Percentiles rank a stretch among this genome's conserved stretches.
These are phyloP conservation scores for Thielaviopsis populi DNA, from an alignment of 2,329 filamentous ascomycete species.

Conservation along the genomic window DNA sequence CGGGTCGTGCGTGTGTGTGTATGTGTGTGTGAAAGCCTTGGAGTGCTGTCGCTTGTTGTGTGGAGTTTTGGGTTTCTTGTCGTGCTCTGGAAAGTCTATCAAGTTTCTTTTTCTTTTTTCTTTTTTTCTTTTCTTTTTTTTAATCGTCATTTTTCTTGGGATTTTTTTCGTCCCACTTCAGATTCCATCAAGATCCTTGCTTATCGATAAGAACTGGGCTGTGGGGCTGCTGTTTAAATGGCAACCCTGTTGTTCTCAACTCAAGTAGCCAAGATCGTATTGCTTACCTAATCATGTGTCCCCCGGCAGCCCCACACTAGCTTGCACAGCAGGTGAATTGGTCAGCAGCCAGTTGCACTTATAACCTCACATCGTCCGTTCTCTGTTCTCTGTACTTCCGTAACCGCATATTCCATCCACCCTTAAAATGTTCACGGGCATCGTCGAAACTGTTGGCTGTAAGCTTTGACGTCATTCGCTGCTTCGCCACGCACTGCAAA, in stretches of 20 bases:
- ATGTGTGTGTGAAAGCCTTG: background rate
- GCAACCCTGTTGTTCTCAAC: background rate
- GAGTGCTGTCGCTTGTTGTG: background rate
- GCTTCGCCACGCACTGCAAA: background rate
- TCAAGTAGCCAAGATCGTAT: no score
- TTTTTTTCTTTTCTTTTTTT: constrained; percentile 4
- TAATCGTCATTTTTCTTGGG: constrained; percentile 8
- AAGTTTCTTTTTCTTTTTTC: constrained; percentile 12
- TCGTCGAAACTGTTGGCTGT: constrained; percentile 89
- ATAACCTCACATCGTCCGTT: background rate
- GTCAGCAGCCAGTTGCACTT: background rate
- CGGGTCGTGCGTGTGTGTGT: background rate
- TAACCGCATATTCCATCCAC: background rate
- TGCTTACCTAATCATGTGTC: background rate
- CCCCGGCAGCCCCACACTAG: background rate
- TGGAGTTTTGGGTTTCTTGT: background rate
- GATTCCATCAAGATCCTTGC: constrained; percentile 10
- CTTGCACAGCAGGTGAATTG: background rate
- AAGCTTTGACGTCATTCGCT: constrained; percentile 25
- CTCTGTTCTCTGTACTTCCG: no score
- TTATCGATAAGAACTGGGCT: constrained; percentile 12
- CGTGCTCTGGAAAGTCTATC: background rate
- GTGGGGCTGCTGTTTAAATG: background rate
- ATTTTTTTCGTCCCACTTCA: constrained; percentile 10
- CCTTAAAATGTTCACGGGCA: constrained; percentile 74